Evolutionary conservation across 768 basidiomycete genomes (phyloP).

Genomic region (Mycena rebaudengoi): DNA sequence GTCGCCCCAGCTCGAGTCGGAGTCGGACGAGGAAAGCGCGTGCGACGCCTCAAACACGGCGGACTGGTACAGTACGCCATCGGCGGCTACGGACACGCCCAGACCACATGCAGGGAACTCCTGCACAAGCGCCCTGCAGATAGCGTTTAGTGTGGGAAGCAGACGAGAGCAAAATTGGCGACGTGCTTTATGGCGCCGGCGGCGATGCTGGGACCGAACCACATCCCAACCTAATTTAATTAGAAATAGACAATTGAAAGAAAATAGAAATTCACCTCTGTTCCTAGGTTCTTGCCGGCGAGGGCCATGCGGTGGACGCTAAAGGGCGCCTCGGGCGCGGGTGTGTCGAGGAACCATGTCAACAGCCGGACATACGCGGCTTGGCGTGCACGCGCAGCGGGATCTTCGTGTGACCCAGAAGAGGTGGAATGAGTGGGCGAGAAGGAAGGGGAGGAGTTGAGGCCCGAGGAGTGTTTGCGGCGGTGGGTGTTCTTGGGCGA

Average conservation of each 20-base stretch:
- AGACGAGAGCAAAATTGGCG: background rate
- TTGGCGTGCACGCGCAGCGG: conserved; percentile 47
- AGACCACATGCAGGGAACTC: conserved; percentile 83
- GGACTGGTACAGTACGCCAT: conserved; percentile 83
- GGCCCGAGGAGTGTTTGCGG: conserved; percentile 41
- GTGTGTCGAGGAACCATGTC: conserved; percentile 95
- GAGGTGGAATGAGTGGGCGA: conserved; percentile 17
- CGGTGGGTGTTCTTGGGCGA: conserved; percentile 27
- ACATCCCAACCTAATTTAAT: conserved; percentile 97
- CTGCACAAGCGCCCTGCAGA: conserved; percentile 73
- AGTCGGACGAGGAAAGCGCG: conserved; percentile 36
- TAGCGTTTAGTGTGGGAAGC: background rate
- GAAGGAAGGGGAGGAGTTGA: conserved; percentile 60
- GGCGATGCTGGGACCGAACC: conserved; percentile 99
- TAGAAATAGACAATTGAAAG: no score
- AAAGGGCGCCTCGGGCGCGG: conserved; percentile 85
- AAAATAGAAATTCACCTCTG: no score
- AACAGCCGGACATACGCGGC: conserved; percentile 91
- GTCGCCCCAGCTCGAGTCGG: conserved; percentile 71
- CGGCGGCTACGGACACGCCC: conserved; percentile 83
- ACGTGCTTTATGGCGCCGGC: conserved; percentile 92
- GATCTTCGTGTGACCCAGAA: conserved; percentile 27
- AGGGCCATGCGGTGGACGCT: conserved; percentile 96
- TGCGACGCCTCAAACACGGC: conserved; percentile 87
- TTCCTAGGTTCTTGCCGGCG: conserved; percentile 93